Conservation (phyloP, 2,329 filamentous ascomycete species). For the Stemphylium lycopersici region DNA sequence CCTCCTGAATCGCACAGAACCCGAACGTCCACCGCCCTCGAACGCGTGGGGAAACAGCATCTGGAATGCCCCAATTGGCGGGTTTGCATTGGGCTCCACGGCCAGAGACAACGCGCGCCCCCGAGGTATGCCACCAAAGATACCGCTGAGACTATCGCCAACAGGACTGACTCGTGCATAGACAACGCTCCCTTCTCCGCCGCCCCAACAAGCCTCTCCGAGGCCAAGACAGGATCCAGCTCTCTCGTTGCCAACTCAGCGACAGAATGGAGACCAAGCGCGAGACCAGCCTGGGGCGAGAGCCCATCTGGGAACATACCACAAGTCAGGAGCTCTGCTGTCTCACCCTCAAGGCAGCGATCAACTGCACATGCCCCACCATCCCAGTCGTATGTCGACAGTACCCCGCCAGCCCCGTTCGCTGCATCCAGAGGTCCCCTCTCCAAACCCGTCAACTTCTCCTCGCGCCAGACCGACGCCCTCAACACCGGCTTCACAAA, state of each 20-base stretch:
- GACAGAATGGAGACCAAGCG: conserved; percentile 64
- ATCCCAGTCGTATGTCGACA: conserved; percentile 41
- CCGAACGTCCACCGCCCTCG: conserved; percentile 36
- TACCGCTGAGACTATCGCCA: not conserved
- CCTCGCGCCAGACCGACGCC: conserved; percentile 39
- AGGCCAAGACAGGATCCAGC: conserved; percentile 70
- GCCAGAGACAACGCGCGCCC: conserved; percentile 41
- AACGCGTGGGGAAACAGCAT: conserved; percentile 45
- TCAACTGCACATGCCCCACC: conserved; percentile 46
- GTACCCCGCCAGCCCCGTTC: conserved; percentile 34
- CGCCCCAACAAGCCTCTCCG: conserved; percentile 45
- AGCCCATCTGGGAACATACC: conserved; percentile 32
- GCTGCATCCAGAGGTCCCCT: conserved; percentile 30
- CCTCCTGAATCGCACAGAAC: conserved; percentile 38
- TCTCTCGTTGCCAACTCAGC: conserved; percentile 73
- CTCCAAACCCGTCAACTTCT: conserved; percentile 39
- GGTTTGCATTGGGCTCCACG: conserved; percentile 34
- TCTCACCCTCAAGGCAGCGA: conserved; percentile 47
- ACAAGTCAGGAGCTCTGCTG: conserved; percentile 45
- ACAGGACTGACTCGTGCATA: conserved; percentile 27
- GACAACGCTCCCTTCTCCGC: conserved; percentile 38
- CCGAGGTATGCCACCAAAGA: conserved; percentile 32
- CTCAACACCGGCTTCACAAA: conserved; percentile 42
- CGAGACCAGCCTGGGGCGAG: conserved; percentile 66
- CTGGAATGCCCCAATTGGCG: conserved; percentile 38